Base-by-base conservation (phyloP, 192 early-diverging fungal genomes). In the Glomus cerebriforme region DNA sequence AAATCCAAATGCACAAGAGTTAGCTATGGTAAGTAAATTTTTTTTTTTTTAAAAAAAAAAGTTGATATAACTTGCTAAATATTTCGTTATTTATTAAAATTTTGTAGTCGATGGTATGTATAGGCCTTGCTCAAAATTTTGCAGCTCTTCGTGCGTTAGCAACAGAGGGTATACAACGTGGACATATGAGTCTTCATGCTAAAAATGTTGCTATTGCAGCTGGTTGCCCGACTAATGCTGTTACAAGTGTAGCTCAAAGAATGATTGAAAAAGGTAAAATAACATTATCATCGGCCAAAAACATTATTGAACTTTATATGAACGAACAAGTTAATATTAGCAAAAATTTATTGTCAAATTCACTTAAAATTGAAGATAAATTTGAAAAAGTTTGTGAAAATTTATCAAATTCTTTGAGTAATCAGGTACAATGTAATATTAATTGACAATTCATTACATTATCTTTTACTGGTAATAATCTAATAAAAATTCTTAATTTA, bases 101-200 rank as follows among this genome's bases (percentile, higher is more conserved):
- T 59, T 43, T 15, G 19, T 69, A 91, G 86, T 82, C 87, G 10
- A 87, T 93, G 86, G 89, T 85, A 19, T 87, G 88, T 17, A 87
- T 93, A 29, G 93, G 93, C 4, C 83, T 94, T 34, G 92, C 93
- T 2, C 93, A 94, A 81, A 94, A 94, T 83, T 94, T 94, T 90
- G 93, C 93, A 13, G 93, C 93, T 7, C 81, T 94, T 19, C 74
- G 93, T 37, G 93, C 93, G 9, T 79, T 94, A 22, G 83, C 86
- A 9, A 91, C 93, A 15, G 93, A 94, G 77, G 93, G 93, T 5
- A 94, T 94, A 79, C 92, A 93, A 78, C 84, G 87, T 29, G 92
- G 92, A 17, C 92, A 93, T 70, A 92, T 93, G 92, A 81, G 85
- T 8, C 67, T 89, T 59, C 88, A 89, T 45, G 90, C 90, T 3